Conservation (phyloP, 306 rosid species). For the Rosa multiflora region DNA sequence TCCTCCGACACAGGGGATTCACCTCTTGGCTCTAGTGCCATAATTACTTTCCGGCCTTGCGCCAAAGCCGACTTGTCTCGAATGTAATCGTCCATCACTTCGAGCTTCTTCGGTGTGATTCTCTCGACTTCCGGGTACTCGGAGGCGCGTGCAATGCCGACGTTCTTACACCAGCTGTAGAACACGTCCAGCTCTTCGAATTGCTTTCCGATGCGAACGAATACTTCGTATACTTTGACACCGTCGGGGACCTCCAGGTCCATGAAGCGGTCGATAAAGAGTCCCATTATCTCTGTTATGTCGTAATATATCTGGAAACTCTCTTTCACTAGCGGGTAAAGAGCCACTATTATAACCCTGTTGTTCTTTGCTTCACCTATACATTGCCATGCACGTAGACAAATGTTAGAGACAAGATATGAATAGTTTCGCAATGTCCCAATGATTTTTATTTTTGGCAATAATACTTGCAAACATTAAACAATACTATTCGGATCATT, state of each 20-base stretch:
- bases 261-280: conserved; percentile 64
- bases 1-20: neutral
- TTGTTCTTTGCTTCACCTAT: conserved; percentile 75
- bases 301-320: conserved; percentile 74
- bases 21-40: conserved; percentile 10
- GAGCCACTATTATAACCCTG: conserved; percentile 70
- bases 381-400: neutral
- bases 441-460: no score
- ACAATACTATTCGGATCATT: neutral
- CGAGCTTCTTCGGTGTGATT: conserved; percentile 65
- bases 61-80: conserved; percentile 48
- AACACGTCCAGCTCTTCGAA: conserved; percentile 79
- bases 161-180: conserved; percentile 62
- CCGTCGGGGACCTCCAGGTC: conserved; percentile 57
- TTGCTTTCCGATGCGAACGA: conserved; percentile 76
- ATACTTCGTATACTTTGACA: conserved; percentile 61
- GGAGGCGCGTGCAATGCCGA: conserved; percentile 72
- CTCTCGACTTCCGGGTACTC: conserved; percentile 83
- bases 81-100: conserved; percentile 79
- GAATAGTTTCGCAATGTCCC: neutral
- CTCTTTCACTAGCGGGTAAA: conserved; percentile 70
- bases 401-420: neutral
- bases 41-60: conserved; percentile 19
- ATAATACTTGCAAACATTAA: no score
- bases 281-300: conserved; percentile 52